Evolutionary conservation across 2,329 filamentous ascomycete genomes (phyloP), one percentile per base, ranked within the genome.

Genomic region (Pleoardoris graminearum): DNA sequence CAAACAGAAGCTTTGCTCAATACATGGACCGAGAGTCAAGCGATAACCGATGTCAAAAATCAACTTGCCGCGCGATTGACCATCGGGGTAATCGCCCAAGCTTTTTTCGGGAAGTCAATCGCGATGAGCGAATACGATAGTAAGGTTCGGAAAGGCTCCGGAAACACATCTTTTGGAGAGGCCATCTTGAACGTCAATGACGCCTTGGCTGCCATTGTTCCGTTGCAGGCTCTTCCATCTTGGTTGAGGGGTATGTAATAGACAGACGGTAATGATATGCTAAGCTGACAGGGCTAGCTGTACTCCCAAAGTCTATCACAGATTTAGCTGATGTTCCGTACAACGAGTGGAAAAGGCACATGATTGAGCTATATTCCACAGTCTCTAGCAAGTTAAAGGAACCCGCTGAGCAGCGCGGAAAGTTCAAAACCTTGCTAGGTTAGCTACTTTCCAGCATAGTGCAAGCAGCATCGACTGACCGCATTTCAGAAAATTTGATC

Each of bases 311-410:
- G 19, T 4, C 7, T 39, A 39, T 23, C 8, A 39, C 16, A 21
- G 37, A 23, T 39, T 39, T 35, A 35, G 39, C 52, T 5, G 19
- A 53, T 36, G 23, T 42, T 21, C 52, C 42, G 10, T 49, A 46
- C 23, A 45, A n/a, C 4, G 46, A 50, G 27, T 51, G 37, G 44
- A 53, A 54, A 12, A 39, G 38, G 17, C 49, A 55, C 17, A 50
- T 54, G 33, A 23, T 53, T 42, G 47, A 51, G 5, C 45, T 55
- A 4, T 42, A 39, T 39, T 39, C 17, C 37, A 16, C n/a, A 16
- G 32, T 16, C 32, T 35, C 32, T 14, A 35, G n/a, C 8, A 35
- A 16, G n/a, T 16, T 35, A 35, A 6, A 16, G n/a, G 32, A 35
- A 6, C 32, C 32, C n/a, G n/a, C n/a, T 16, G 32, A 35, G 32